Evolutionary conservation across 495 filamentous ascomycete species (phyloP), one percentile per base, ranked within the genome.

Genomic region (Chaetomium tenue): DNA sequence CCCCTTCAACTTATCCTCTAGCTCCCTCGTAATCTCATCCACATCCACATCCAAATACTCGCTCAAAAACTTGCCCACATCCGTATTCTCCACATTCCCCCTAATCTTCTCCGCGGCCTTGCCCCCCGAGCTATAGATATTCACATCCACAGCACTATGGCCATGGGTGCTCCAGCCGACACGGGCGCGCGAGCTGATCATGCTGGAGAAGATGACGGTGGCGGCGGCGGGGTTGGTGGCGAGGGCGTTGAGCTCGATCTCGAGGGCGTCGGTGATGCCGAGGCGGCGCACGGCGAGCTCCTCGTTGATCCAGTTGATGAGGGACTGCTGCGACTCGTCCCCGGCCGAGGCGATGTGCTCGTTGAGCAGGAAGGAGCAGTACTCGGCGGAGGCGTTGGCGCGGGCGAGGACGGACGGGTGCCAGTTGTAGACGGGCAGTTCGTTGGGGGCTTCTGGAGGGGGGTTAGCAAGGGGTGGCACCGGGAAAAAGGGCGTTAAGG

Each of bases 81-180:
- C 91, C 5, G 90, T 98, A 72, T 98, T 98, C 80, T 98, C 94
- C 63, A 93, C 87, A 73, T 97, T 97, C 5, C 94, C 94, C 2
- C 82, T 70, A 20, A 98, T 75, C 28, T 68, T 68, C 2, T 82
- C 80, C 0, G 82, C 71, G 5, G 72, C 79, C 2, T 72, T 71
- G 5, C 83, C 83, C 22, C 75, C 74, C 0, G 87, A 89, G 63
- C 88, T 86, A 73, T 96, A 97, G 67, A 96, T 89, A 73, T 97
- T 96, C 57, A 97, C 92, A 73, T 97, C 92, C 15, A 91, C 91
- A 47, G 84, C 90, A 47, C 88, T 91, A 77, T 97, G 92, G 20
- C 92, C 92, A 71, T 95, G 92, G 0, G 91, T 96, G 37, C 81
- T 86, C 95, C 95, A 98, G 15, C 94, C 95, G 54, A 96, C 84